Evolutionary conservation across 495 filamentous ascomycete genomes (phyloP), one percentile per base, ranked within the genome.

Genomic region (Cercophora sp.): DNA sequence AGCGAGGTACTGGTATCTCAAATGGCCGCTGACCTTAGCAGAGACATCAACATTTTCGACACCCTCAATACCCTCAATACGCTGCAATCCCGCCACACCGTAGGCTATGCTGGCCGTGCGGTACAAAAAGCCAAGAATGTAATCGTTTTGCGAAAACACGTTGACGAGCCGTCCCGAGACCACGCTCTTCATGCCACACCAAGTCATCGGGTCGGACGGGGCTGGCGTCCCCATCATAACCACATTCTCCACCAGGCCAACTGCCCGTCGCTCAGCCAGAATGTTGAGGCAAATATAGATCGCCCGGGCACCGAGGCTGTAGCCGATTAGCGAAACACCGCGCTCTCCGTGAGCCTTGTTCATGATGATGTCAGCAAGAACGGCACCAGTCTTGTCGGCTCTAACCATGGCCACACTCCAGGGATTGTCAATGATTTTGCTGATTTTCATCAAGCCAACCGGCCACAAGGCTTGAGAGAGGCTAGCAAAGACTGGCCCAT

Each of bases 291-390:
- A 96, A 16, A 81, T 79, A 59, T 87, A 96, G 36, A 96, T 91
- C 23, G 91, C 81, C 16, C 92, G 83, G 8, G 91, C 91, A 1
- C 92, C 93, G n/a, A 97, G 71, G 16, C 88, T 89, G 67, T 91
- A 97, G 1, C 93, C 93, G 44, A 96, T 76, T 5, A 98, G 70
- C 16, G 85, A 93, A 2, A 96, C 86, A 0, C 92, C 85, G 18
- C 93, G 79, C 66, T 96, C 89, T 11, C 93, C 93, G 60, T 94
- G 91, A 1, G 85, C 84, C 57, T 85, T 89, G 69, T 87, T 91
- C 56, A 93, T 87, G 43, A 98, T 70, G 11, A 89, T 84, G 64
- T 98, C 91, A 3, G 92, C 91, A 0, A 98, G 80, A 10, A 89
- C 82, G 27, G 80, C 70, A 0, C 93, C 93, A 1, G 89, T 86